These are phyloP conservation scores for Capillidium heterosporum DNA, from an alignment of 371 early-diverging fungal species.

Conservation along the genomic window DNA sequence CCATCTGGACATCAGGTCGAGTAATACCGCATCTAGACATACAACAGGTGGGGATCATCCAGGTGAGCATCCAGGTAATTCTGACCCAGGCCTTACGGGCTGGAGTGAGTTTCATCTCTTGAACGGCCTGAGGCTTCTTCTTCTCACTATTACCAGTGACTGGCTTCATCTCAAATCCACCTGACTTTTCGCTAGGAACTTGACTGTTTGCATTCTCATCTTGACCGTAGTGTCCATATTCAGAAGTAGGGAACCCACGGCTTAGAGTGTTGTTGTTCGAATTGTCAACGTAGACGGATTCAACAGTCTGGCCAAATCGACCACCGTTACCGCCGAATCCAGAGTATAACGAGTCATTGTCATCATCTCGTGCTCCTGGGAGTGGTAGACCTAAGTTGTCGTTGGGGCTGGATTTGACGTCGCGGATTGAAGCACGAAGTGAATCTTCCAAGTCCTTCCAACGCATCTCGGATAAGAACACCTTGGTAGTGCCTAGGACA, in stretches of 20 bases:
- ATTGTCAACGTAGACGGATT: neutral
- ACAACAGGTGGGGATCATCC: conserved; percentile 50
- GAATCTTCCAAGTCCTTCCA: conserved; percentile 68
- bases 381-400: conserved; percentile 34
- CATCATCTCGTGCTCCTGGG: conserved; percentile 39
- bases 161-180: neutral
- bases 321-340: conserved; percentile 27
- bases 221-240: neutral
- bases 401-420: conserved; percentile 27
- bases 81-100: conserved; percentile 50
- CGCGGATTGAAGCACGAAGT: conserved; percentile 49
- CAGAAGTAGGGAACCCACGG: neutral
- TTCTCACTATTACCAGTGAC: neutral
- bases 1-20: conserved; percentile 76
- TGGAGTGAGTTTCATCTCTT: conserved; percentile 11
- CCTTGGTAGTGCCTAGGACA: conserved; percentile 29
- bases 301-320: conserved; percentile 4
- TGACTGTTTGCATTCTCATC: neutral
- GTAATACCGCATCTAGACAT: conserved; percentile 47
- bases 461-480: conserved; percentile 47
- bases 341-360: conserved; percentile 11
- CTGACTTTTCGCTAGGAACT: neutral
- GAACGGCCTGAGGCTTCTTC: neutral
- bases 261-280: neutral
- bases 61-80: conserved; percentile 46